Base-by-base conservation (phyloP, 78 protist species). In the Reticulomyxa filosa region DNA sequence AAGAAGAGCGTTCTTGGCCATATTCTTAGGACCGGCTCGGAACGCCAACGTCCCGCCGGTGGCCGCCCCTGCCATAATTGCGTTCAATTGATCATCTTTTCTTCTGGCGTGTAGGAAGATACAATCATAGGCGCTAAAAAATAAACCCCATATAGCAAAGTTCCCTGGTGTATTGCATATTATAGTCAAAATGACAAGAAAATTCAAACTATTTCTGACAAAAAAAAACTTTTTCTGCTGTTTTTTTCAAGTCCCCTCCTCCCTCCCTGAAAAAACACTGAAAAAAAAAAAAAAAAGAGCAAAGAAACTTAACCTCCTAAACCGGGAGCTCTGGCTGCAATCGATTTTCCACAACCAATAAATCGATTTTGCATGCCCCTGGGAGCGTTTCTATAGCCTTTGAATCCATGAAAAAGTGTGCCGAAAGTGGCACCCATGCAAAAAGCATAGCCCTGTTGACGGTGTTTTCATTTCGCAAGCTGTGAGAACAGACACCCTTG, bases 131-230 rank as follows among this genome's bases (percentile, higher is more conserved):
- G 69, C 63, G 4, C 75, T 69, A 38, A 78, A 78, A 6, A 75
- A 35, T 27, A 77, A 77, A 7, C 83, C 79, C 83, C 83, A 78
- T 35, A 72, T 50, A 0, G 78, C 78, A 56, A 73, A 77, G 37
- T 37, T 34, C 11, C 81, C 69, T 72, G 53, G 23, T n/a, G n/a
- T n/a, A n/a, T n/a, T n/a, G n/a, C n/a, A n/a, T n/a, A n/a, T n/a
- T n/a, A 3, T 1, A 1, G 10, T 23, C 17, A 20, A 33, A n/a
- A 11, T 17, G 3, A 52, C 4, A 7, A 4, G 25, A 52, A 7
- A 10, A 6, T 29, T 52, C 57, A 4, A 52, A 4, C 26, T 11
- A n/a, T 55, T 3, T 23, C 4, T 23, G 1, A 1, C 42, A 1
- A 4, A 33, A 50, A 48, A 35, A 29, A 33, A 37, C 38, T 35